Evolutionary conservation across 441 rosid species (phyloP), one percentile per base, ranked within the genome.

Genomic region (Adansonia gregorii): DNA sequence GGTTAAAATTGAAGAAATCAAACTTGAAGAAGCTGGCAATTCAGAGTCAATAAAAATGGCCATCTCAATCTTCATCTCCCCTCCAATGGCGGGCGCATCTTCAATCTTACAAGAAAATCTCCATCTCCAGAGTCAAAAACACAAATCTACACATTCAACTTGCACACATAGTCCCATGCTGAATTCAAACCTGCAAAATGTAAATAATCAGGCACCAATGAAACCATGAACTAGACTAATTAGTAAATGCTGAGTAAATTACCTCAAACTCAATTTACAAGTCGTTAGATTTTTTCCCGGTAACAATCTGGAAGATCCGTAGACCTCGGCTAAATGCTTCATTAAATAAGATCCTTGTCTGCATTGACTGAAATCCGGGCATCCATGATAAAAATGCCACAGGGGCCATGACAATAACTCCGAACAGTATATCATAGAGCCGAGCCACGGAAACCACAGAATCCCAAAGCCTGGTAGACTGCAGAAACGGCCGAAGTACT

Each of bases 271-370:
- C 39, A 35, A 35, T 9, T 61, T 61, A 61, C 8, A 6, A 61
- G 67, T 61, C 43, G 17, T 61, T 6, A 4, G 67, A 31, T 27
- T 61, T 61, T 61, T 61, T 27, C 43, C 67, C 67, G 17, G 67
- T 61, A 31, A 61, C 67, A 5, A 27, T 61, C 67, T 61, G 67
- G 67, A 61, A 61, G 67, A 61, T 61, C 41, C 1, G 67, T 61
- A 61, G 67, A 61, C 67, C 67, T 9, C 19, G 27, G 67, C 67
- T 61, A 61, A 61, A 61, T 11, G 67, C 67, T 11, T 61, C 67
- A 24, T 61, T 61, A 7, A 61, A 61, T 61, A 61, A 12, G 67
- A 61, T 61, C 39, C 67, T 27, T 6, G 43, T 27, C 67, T 61
- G 19, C 67, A 61, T 61, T 4, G 43, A 61, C 3, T 61, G 67